phyloP scores from a whole-genome alignment of 306 rosid species.

The Medicago arabica region DNA sequence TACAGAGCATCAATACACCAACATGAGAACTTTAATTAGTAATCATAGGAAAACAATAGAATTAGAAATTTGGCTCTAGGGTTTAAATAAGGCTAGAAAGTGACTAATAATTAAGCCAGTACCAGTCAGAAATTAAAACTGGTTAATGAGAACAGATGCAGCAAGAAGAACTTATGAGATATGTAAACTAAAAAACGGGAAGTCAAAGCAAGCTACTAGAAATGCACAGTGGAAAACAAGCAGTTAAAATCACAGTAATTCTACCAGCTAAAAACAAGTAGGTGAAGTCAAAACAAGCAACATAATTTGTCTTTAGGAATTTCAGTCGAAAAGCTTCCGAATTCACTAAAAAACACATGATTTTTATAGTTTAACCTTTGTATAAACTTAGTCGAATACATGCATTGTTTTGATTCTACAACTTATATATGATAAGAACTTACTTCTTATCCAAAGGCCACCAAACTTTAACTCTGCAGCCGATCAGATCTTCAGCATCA shows the following conservation, averaged over 20 bases:
- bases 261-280: not conserved
- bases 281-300: slow-evolving; percentile 18
- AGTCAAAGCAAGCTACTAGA: slow-evolving; percentile 27
- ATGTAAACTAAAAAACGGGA: slow-evolving; percentile 5
- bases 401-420: slow-evolving; percentile 31
- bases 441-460: slow-evolving; percentile 97
- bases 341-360: not conserved
- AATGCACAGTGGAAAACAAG: slow-evolving; percentile 4
- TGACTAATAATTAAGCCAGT: slow-evolving; percentile 10
- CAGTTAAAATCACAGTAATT: not conserved
- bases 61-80: slow-evolving; percentile 22
- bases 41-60: slow-evolving; percentile 19
- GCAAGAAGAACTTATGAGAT: slow-evolving; percentile 13
- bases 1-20: slow-evolving; percentile 49
- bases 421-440: slow-evolving; percentile 40
- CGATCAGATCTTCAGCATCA: slow-evolving; percentile 77
- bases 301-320: slow-evolving; percentile 18
- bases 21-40: slow-evolving; percentile 34
- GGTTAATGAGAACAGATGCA: slow-evolving; percentile 31
- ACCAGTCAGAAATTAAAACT: slow-evolving; percentile 27
- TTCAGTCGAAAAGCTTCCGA: slow-evolving; percentile 30
- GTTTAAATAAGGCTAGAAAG: slow-evolving; percentile 30
- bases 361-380: not conserved
- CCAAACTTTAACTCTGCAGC: slow-evolving; percentile 96
- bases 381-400: not conserved